These are phyloP conservation scores for Diplogelasinospora grovesii DNA, from an alignment of 495 filamentous ascomycete species.

Conservation along the genomic window DNA sequence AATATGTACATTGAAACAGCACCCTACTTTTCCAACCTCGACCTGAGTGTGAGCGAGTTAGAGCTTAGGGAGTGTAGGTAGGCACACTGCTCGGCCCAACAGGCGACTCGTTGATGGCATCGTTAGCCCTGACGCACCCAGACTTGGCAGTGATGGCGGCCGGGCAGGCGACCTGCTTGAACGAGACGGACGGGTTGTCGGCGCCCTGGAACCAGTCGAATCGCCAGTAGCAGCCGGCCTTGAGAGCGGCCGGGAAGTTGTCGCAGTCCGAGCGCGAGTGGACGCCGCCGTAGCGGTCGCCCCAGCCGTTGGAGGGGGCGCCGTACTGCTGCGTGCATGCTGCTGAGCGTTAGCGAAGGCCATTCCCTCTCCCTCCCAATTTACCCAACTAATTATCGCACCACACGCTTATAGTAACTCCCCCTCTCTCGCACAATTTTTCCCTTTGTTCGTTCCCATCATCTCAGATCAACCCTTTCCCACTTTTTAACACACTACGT, in stretches of 20 bases:
- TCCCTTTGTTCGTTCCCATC: no score
- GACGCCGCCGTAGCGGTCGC: constrained; percentile 57
- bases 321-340: constrained; percentile 55
- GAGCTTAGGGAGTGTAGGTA: constrained; percentile 13
- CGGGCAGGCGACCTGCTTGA: constrained; percentile 54
- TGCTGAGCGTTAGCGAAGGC: no score
- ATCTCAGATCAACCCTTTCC: no score
- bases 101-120: constrained; percentile 31
- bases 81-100: constrained; percentile 15
- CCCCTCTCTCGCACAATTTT: no score
- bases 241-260: constrained; percentile 48
- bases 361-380: no score
- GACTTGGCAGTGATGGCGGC: constrained; percentile 50
- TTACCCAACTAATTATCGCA: no score
- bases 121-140: constrained; percentile 26
- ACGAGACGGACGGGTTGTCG: constrained; percentile 55
- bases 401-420: no score
- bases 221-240: constrained; percentile 60
- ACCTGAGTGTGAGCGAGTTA: background rate
- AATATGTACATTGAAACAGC: background rate
- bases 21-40: no score
- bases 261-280: constrained; percentile 45
- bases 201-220: constrained; percentile 60
- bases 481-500: no score
- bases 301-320: constrained; percentile 52